These are phyloP conservation scores for Pistacia integerrima DNA, from an alignment of 345 rosid species.

Conservation along the genomic window DNA sequence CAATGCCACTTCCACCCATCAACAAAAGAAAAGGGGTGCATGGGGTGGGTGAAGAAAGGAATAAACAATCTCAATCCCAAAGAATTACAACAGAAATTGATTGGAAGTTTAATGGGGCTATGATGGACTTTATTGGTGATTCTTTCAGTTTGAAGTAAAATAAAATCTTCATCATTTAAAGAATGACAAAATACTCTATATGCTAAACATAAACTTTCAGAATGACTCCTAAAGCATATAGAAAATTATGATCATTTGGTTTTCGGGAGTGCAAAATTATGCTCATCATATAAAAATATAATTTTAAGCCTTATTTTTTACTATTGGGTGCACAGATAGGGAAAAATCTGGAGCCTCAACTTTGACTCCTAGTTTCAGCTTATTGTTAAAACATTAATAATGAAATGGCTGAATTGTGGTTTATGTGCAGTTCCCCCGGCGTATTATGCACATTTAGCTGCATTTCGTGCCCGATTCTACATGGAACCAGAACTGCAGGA, in stretches of 20 bases:
- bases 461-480: constrained; percentile 96
- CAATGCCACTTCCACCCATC: background rate
- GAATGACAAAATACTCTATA: background rate
- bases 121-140: background rate
- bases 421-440: constrained; percentile 87
- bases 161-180: background rate
- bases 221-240: background rate
- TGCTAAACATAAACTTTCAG: background rate
- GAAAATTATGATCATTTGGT: background rate
- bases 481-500: constrained; percentile 91
- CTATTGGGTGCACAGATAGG: background rate
- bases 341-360: background rate
- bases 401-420: background rate
- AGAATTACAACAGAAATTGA: background rate
- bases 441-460: constrained; percentile 96
- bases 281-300: background rate
- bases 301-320: background rate
- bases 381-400: background rate
- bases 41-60: background rate
- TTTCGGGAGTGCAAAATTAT: no score
- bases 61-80: background rate
- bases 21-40: background rate
- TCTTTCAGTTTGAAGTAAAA: background rate
- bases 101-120: background rate
- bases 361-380: background rate